Evolutionary conservation across 1,139 yeast genomes (phyloP).

Genomic region (Blastobotrys elegans): DNA sequence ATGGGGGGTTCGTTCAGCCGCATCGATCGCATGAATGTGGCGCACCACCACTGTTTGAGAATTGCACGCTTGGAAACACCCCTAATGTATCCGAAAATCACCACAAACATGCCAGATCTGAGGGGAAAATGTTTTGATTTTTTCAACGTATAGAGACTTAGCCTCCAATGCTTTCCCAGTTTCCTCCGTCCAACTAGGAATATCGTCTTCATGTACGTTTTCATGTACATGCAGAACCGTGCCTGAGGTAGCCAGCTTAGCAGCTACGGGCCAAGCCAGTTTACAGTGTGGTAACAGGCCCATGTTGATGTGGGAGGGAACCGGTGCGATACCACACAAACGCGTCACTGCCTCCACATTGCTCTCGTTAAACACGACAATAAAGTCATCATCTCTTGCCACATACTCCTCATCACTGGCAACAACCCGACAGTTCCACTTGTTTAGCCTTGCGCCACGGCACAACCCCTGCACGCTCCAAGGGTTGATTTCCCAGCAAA

Average conservation of each 20-base stretch:
- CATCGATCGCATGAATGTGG: too few species aligned
- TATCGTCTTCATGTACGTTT: conserved; percentile 49
- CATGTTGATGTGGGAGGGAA: conserved; percentile 58
- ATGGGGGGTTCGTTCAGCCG: too few species aligned
- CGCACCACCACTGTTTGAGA: too few species aligned
- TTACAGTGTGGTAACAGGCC: conserved; percentile 72
- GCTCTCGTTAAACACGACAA: conserved; percentile 56
- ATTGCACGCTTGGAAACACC: too few species aligned
- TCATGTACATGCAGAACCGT: conserved; percentile 67
- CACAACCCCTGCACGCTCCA: conserved; percentile 75
- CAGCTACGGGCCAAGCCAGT: conserved; percentile 54
- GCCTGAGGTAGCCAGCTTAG: conserved; percentile 19
- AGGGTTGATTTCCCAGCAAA: conserved; percentile 83
- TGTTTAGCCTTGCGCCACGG: conserved; percentile 49
- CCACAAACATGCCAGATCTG: conserved; percentile 76
- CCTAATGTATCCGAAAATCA: conserved; percentile 43
- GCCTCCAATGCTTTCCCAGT: conserved; percentile 11
- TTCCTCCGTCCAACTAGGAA: conserved; percentile 36
- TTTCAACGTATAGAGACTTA: conserved; percentile 41
- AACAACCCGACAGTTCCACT: conserved; percentile 40
- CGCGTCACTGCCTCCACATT: conserved; percentile 49
- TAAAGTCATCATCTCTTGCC: conserved; percentile 24
- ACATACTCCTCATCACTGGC: conserved; percentile 32
- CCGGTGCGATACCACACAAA: conserved; percentile 24
- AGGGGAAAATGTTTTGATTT: conserved; percentile 82